These are phyloP conservation scores for Trichoderma harzianum DNA, from an alignment of 2,329 filamentous ascomycete genomes.

Conservation along the genomic window DNA sequence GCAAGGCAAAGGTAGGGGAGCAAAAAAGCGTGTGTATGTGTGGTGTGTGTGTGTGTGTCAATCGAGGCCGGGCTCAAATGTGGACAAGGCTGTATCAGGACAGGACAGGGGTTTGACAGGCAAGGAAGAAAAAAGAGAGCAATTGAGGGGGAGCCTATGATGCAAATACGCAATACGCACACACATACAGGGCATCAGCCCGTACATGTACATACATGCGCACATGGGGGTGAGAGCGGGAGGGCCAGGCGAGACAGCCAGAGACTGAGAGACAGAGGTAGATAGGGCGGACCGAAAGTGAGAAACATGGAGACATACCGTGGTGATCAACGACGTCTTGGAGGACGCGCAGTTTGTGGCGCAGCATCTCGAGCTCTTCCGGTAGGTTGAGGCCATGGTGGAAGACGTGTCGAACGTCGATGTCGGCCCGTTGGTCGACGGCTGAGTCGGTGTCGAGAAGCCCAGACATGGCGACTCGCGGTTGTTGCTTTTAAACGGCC, in stretches of 20 bases:
- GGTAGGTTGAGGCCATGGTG: conserved; percentile 40
- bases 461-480: background rate
- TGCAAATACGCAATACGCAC: background rate
- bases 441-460: conserved; percentile 13
- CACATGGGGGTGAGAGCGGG: conserved; percentile 9
- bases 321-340: conserved; percentile 47
- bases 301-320: conserved; percentile 37
- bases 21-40: background rate
- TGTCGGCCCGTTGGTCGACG: conserved; percentile 42
- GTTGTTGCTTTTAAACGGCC: background rate
- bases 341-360: conserved; percentile 51
- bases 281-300: conserved; percentile 15
- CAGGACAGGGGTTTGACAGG: conserved; percentile 1
- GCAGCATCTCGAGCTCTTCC: conserved; percentile 53
- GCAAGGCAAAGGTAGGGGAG: conserved; percentile 4
- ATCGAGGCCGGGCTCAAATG: conserved; percentile 15
- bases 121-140: background rate
- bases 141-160: background rate
- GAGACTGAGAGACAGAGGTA: background rate
- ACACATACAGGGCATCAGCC: conserved; percentile 11
- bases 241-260: conserved; percentile 11
- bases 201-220: background rate
- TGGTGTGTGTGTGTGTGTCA: conserved; percentile 7
- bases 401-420: conserved; percentile 44
- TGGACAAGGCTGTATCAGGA: conserved; percentile 17